Evolutionary conservation across 2,329 filamentous ascomycete genomes (phyloP), one percentile per base, ranked within the genome.

Genomic region (Botryotinia convoluta): DNA sequence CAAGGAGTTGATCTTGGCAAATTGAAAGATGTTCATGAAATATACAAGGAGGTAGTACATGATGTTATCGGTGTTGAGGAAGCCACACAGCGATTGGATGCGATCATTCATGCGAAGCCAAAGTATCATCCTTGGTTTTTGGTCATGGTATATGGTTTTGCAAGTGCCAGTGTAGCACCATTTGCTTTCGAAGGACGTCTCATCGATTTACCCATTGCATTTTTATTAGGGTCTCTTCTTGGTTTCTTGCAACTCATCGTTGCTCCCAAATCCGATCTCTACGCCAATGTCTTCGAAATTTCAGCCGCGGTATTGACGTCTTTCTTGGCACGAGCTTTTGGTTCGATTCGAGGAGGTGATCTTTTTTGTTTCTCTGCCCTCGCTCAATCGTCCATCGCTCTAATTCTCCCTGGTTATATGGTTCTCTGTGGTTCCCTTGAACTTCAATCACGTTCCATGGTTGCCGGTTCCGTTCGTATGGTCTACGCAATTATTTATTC

Each of bases 1-100:
- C 91, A 93, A 78, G 92, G 91, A 2, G 86, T 95, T 16, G 90
- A 95, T 79, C 85, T 95, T 0, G 92, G 92, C 42, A 92, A 91
- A 78, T 86, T 95, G 20, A 87, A 90, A 69, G 92, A 94, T 76
- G 87, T 91, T 2, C 92, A 94, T 78, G 88, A 92, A 77, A 89
- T 94, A 72, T 95, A 95, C 83, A 95, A 95, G 80, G 89, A 93
- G 73, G 92, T 94, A n/a, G 88, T 94, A 1, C 92, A 94, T 79
- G 92, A 94, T 80, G 85, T 88, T n/a, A 87, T 93, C 14, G 86
- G 89, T 16, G 90, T 92, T 0, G 91, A 93, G 60, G 91, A 93
- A 76, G 92, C 91, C 1, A 91, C 88, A 1, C 81, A 84, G 16
- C 85, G 87, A 29, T 83, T 94, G 0, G 87, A 92, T 64, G 85